Conservation (phyloP, 228 moss, liverwort and hornwort species). For the Sphagnum fallax region DNA sequence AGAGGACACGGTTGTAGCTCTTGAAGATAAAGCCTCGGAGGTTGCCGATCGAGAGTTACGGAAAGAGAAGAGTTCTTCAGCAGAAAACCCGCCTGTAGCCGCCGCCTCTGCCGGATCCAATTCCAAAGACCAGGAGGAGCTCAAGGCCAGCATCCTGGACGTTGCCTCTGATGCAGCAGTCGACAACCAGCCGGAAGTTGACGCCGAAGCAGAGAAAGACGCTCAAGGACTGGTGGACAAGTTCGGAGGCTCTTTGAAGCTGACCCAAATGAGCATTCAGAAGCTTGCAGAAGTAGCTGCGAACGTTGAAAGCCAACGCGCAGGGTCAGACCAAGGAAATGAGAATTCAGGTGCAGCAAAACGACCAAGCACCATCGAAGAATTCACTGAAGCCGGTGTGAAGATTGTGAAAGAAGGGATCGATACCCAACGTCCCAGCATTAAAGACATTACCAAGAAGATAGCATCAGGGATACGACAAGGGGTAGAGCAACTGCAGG, state of each 20-base stretch:
- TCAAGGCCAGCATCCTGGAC: conserved; percentile 25
- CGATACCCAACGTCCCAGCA: conserved; percentile 25
- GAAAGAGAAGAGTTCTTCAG: conserved; percentile 6
- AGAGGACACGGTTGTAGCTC: conserved; percentile 22
- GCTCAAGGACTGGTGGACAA: conserved; percentile 21
- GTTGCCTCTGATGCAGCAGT: conserved; percentile 25
- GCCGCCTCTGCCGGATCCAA: conserved; percentile 10
- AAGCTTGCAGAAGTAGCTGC: conserved; percentile 26
- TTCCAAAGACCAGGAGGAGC: conserved; percentile 28
- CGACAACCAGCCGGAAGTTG: conserved; percentile 17
- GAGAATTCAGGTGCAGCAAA: no score
- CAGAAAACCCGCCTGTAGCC: conserved; percentile 1
- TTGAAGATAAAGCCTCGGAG: conserved; percentile 39
- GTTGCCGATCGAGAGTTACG: conserved; percentile 23
- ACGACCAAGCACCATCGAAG: no score
- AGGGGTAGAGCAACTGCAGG: conserved; percentile 61
- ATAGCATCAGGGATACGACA: conserved; percentile 47
- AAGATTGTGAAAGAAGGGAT: conserved; percentile 18
- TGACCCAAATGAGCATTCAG: conserved; percentile 17
- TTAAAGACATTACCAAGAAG: conserved; percentile 45
- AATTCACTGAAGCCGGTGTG: no score
- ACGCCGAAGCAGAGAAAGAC: conserved; percentile 14
- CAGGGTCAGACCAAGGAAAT: no score
- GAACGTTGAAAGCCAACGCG: conserved; percentile 18
- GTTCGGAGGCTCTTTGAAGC: conserved; percentile 21